A percentile compares a stretch with the other conserved stretches of the same genome.
Conservation (phyloP, 371 early-diverging fungal genomes). For the Encephalitozoon hellem region DNA sequence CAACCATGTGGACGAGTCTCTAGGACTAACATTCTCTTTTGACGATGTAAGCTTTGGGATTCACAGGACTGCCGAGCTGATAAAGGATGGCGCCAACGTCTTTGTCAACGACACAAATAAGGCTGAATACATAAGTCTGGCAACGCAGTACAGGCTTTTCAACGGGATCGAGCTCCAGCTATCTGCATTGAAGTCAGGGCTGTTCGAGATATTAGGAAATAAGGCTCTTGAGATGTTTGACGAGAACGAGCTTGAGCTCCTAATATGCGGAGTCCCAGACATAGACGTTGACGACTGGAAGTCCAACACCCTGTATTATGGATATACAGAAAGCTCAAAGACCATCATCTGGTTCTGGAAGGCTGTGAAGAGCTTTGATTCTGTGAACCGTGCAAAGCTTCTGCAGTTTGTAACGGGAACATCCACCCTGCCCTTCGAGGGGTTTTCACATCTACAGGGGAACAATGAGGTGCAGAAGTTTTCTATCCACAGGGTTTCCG, state of each 20-base stretch:
- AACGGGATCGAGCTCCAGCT: slow-evolving; percentile 81
- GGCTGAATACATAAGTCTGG: slow-evolving; percentile 79
- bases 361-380: slow-evolving; percentile 85
- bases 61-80: slow-evolving; percentile 72
- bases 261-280: slow-evolving; percentile 91
- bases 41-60: slow-evolving; percentile 85
- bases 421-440: slow-evolving; percentile 87
- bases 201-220: slow-evolving; percentile 83
- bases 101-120: slow-evolving; percentile 88
- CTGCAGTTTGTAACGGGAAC: slow-evolving; percentile 95
- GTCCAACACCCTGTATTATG: slow-evolving; percentile 85
- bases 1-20: slow-evolving; percentile 82
- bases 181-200: slow-evolving; percentile 77
- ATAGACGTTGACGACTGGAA: slow-evolving; percentile 97
- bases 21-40: slow-evolving; percentile 81
- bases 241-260: slow-evolving; percentile 89
- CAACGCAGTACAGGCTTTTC: slow-evolving; percentile 75
- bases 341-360: slow-evolving; percentile 97
- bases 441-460: slow-evolving; percentile 83
- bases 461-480: slow-evolving; percentile 85
- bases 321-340: slow-evolving; percentile 71
- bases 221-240: slow-evolving; percentile 82
- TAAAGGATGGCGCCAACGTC: slow-evolving; percentile 75
- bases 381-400: slow-evolving; percentile 87
- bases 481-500: slow-evolving; percentile 80